Conservation (phyloP, 2,329 filamentous ascomycete genomes). For the Clarireedia paspali region DNA sequence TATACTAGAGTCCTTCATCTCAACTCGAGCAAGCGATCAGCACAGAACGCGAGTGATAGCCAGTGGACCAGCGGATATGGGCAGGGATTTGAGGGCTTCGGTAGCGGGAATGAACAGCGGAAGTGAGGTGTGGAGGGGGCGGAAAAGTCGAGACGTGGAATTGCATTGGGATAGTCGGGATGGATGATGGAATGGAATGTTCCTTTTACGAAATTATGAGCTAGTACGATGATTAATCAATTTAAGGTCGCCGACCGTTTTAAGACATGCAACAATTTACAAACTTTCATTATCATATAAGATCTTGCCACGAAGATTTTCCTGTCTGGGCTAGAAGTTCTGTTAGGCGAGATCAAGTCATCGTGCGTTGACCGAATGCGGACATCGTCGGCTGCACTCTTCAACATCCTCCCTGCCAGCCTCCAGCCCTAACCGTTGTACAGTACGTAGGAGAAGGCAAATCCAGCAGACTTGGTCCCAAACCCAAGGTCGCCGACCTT, state of each 20-base stretch:
- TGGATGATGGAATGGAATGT: conserved; percentile 1
- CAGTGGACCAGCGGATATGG: conserved; percentile 53
- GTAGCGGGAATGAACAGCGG: conserved; percentile 48
- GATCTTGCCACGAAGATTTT: background rate
- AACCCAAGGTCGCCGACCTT: too few relatives aligned
- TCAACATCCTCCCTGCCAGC: too few relatives aligned
- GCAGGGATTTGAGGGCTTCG: conserved; percentile 45
- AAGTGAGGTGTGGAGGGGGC: conserved; percentile 44
- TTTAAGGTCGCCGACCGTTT: background rate
- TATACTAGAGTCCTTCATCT: conserved; percentile 43
- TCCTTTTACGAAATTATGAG: background rate
- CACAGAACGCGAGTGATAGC: conserved; percentile 50
- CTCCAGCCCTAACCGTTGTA: too few relatives aligned
- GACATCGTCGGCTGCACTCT: too few relatives aligned
- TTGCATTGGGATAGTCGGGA: conserved; percentile 52
- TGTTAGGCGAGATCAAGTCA: too few relatives aligned
- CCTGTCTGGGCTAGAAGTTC: too few relatives aligned
- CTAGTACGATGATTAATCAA: background rate
- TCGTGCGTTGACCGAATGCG: too few relatives aligned
- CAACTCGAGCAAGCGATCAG: conserved; percentile 31
- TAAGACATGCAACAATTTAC: background rate
- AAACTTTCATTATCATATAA: too few relatives aligned
- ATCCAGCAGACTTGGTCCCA: too few relatives aligned
- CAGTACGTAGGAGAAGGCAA: too few relatives aligned
- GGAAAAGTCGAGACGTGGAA: conserved; percentile 46